phyloP scores from a whole-genome alignment of 306 rosid genomes.

The Carpinus viminea region DNA sequence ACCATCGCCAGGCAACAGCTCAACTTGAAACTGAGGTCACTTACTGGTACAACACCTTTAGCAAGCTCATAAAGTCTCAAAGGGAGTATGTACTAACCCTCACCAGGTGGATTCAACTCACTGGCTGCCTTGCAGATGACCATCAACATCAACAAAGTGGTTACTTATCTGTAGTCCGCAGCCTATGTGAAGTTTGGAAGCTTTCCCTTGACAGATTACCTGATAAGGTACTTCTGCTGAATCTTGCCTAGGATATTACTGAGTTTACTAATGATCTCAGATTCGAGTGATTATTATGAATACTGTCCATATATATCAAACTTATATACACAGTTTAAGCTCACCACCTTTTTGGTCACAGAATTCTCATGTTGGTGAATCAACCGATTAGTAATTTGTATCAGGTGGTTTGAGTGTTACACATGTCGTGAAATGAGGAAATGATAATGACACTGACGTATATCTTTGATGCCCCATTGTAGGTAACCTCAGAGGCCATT shows the following conservation, averaged over 20 bases:
- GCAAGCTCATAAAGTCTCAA: slow-evolving; percentile 74
- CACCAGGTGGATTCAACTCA: slow-evolving; percentile 63
- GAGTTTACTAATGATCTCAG: slow-evolving; percentile 4
- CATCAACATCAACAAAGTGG: slow-evolving; percentile 34
- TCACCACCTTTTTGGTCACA: neutral
- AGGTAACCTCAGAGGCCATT: slow-evolving; percentile 76
- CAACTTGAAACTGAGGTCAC: slow-evolving; percentile 72
- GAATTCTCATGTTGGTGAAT: neutral
- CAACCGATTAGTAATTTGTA: neutral
- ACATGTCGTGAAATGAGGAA: neutral
- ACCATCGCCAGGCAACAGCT: slow-evolving; percentile 68
- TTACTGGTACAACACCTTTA: slow-evolving; percentile 72
- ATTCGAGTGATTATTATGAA: neutral
- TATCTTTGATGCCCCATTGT: slow-evolving; percentile 16
- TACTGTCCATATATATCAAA: neutral
- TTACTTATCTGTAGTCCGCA: slow-evolving; percentile 42
- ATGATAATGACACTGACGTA: too few relatives aligned
- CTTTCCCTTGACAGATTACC: slow-evolving; percentile 64
- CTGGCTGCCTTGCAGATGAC: slow-evolving; percentile 46
- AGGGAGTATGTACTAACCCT: slow-evolving; percentile 68
- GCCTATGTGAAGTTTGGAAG: slow-evolving; percentile 68
- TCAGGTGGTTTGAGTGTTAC: neutral
- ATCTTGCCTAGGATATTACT: slow-evolving; percentile 10
- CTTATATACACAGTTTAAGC: neutral
- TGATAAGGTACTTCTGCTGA: slow-evolving; percentile 61